phyloP scores from a whole-genome alignment of 768 basidiomycete genomes.

The Leccinum disarticulatum region DNA sequence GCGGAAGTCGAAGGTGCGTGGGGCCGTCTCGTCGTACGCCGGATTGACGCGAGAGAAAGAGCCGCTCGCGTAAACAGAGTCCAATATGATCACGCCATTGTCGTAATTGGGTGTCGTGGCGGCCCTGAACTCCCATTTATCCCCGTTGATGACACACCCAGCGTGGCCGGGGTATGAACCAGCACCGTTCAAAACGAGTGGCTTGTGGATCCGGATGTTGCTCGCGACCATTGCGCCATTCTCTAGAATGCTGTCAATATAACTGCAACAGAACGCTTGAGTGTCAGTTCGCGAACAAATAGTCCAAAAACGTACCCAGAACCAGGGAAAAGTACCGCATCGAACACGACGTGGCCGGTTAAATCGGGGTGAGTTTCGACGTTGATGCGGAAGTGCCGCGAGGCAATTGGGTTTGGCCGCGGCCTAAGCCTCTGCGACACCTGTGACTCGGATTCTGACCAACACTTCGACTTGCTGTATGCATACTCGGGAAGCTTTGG shows the following conservation, averaged over 20 bases:
- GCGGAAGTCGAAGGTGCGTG: conserved; percentile 25
- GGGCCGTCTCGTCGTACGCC: conserved; percentile 23
- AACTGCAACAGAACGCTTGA: conserved; percentile 14
- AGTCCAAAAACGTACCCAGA: conserved; percentile 37
- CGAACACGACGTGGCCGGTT: conserved; percentile 44
- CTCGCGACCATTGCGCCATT: conserved; percentile 33
- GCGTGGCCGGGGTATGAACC: conserved; percentile 21
- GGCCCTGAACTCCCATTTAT: conserved; percentile 32
- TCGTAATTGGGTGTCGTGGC: conserved; percentile 24
- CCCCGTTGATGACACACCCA: conserved; percentile 28
- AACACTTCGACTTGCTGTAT: conserved; percentile 29
- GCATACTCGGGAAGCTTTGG: conserved; percentile 32
- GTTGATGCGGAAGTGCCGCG: conserved; percentile 36
- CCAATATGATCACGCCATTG: conserved; percentile 26
- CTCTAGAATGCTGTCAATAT: conserved; percentile 33
- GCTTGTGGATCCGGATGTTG: conserved; percentile 31
- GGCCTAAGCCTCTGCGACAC: conserved; percentile 27
- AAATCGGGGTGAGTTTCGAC: conserved; percentile 36
- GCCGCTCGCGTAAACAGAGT: conserved; percentile 32
- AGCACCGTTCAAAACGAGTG: conserved; percentile 24
- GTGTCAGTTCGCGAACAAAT: background rate
- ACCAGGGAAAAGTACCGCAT: conserved; percentile 45
- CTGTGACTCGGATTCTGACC: conserved; percentile 27
- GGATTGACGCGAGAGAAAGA: conserved; percentile 28
- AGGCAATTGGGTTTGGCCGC: conserved; percentile 37